Conservation (phyloP, 164 flowering plant genomes). For the Vitis riparia region DNA sequence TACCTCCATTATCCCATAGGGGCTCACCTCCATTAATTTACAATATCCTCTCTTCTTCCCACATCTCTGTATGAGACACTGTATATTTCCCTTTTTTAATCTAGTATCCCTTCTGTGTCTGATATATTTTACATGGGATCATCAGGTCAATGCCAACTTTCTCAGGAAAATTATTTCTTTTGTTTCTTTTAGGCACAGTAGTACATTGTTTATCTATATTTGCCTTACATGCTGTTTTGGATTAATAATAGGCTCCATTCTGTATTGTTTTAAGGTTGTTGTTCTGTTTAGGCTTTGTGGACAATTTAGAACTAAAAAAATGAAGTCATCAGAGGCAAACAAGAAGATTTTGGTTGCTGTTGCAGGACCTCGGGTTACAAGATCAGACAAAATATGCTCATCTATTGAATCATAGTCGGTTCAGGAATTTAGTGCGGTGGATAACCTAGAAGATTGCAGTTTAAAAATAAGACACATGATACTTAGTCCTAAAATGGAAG, state of each 20-base stretch:
- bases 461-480: not conserved
- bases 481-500: not conserved
- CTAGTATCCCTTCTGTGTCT: not conserved
- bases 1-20: constrained; percentile 1
- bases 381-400: not conserved
- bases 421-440: no score
- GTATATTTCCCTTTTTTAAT: not conserved
- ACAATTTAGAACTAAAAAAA: no score
- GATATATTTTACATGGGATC: constrained; percentile 6
- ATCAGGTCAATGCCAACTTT: constrained; percentile 1
- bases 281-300: not conserved
- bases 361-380: not conserved
- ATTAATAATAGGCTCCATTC: not conserved
- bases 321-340: not conserved
- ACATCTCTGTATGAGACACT: constrained; percentile 15
- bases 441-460: not conserved
- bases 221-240: not conserved
- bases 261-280: not conserved
- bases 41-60: constrained; percentile 27
- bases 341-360: not conserved
- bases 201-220: not conserved
- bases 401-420: not conserved
- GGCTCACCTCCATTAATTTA: constrained; percentile 18
- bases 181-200: not conserved
- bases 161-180: no score